Conservation (phyloP, 139 green algal genomes). For the Chlamydomonas schloesseri region DNA sequence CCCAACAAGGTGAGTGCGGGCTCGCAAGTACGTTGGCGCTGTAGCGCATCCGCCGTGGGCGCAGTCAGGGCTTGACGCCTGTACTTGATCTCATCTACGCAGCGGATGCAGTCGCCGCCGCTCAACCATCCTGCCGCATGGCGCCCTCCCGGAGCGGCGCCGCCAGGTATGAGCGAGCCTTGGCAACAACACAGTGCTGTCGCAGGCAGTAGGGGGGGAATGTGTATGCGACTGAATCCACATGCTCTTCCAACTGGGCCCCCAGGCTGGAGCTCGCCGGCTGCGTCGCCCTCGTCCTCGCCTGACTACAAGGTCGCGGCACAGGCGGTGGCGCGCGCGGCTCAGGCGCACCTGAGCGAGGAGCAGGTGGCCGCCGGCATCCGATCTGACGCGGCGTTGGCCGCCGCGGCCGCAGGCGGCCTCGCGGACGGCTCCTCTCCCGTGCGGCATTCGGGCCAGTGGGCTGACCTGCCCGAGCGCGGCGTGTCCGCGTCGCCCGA, state of each 20-base stretch:
- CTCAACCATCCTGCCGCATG: slow-evolving; percentile 2
- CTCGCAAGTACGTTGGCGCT: no score
- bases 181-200: no score
- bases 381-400: not conserved
- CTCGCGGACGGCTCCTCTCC: no score
- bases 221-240: not conserved
- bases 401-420: no score
- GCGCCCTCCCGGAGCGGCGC: not conserved
- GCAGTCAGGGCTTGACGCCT: not conserved
- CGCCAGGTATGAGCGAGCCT: slow-evolving; percentile 6
- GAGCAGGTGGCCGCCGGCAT: slow-evolving; percentile 5
- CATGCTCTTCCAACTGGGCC: not conserved
- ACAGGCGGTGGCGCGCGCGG: not conserved
- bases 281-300: not conserved
- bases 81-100: not conserved
- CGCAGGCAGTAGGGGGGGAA: no score
- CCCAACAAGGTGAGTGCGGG: not conserved
- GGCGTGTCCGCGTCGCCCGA: no score
- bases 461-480: no score
- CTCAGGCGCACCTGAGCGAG: no score
- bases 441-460: no score
- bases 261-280: not conserved
- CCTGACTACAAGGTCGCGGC: slow-evolving; percentile 29
- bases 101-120: not conserved
- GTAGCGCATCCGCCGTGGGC: no score